Percentiles rank a stretch among this genome's conserved stretches.
Conservation (phyloP, 208 protist species). For the Trypanosoma platydactyli region DNA sequence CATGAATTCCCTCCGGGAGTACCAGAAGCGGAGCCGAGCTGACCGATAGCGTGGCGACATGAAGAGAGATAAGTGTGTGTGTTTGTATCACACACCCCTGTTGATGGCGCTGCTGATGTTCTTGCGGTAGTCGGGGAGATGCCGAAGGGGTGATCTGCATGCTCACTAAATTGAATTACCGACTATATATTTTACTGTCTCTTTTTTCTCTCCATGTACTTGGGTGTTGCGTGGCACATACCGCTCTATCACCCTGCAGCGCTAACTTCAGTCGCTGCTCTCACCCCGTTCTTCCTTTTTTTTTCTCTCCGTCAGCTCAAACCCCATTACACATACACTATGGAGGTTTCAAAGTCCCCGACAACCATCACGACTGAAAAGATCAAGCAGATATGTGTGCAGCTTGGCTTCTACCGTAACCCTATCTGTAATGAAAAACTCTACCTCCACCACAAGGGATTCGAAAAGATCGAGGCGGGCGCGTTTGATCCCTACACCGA, state of each 20-base stretch:
- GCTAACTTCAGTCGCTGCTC: too few species aligned
- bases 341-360: not conserved
- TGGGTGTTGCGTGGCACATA: too few species aligned
- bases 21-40: constrained; percentile 53
- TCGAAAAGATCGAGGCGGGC: constrained; percentile 71
- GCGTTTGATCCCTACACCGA: constrained; percentile 86
- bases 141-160: too few species aligned
- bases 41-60: not conserved
- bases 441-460: constrained; percentile 93
- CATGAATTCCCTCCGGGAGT: constrained; percentile 75
- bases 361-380: constrained; percentile 67
- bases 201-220: too few species aligned
- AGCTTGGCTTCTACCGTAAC: constrained; percentile 87
- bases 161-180: too few species aligned
- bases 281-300: too few species aligned
- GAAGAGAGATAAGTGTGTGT: not conserved
- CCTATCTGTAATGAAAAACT: constrained; percentile 94
- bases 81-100: not conserved
- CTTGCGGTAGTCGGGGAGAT: too few species aligned
- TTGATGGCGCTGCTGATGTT: too few species aligned
- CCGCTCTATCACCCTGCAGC: too few species aligned
- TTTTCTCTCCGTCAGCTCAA: not conserved
- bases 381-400: constrained; percentile 87
- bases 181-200: too few species aligned
- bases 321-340: not conserved